Base-by-base conservation (phyloP, 225 moss, liverwort and hornwort species). In the Sphagnum tenellum region DNA sequence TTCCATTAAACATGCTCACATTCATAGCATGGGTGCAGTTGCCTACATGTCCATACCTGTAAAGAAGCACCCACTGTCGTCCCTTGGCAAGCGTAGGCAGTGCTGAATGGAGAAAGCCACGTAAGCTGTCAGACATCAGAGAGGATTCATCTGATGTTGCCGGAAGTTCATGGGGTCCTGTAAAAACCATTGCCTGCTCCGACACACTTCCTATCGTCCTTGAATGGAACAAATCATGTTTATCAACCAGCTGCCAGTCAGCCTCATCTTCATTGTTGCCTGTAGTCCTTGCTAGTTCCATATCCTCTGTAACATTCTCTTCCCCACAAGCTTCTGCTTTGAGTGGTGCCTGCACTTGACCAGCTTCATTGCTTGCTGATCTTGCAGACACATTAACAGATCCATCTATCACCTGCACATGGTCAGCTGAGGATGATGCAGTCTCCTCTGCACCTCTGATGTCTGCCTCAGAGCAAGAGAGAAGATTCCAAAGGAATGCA, bases 171-270 rank as follows among this genome's bases (percentile, higher is more conserved):
- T 70, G 50, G 4, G 72, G 81, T 61, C 72, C 73, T 45, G 76
- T 8, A 48, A 64, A 57, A 52, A 79, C 74, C 14, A 69, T 69
- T 50, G 47, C 71, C 60, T 61, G 46, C 50, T 29, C 61, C 59
- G 69, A 44, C 45, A 70, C 64, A 12, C 70, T 77, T 48, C 54
- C 69, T 8, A 81, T 59, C 50, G 61, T 12, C 51, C 69, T 66
- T 51, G 71, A 64, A 44, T 73, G 78, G 64, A 73, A 63, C 44
- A 90, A 68, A 70, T 90, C 89, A 59, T 79, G 85, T 62, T 93
- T 89, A 60, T 90, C 88, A 58, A 98, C 89, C 60, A 98, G 81
- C 75, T 93, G 83, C 96, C 96, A 98, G 66, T 98, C 96, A 50
- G 89, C 80, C 62, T 87, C 84, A 70, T 98, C 94, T 68, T 79